A percentile compares a stretch with the other conserved stretches of the same genome.
These are phyloP conservation scores for Spiraea crenata DNA, from an alignment of 331 rosid species.

Conservation along the genomic window DNA sequence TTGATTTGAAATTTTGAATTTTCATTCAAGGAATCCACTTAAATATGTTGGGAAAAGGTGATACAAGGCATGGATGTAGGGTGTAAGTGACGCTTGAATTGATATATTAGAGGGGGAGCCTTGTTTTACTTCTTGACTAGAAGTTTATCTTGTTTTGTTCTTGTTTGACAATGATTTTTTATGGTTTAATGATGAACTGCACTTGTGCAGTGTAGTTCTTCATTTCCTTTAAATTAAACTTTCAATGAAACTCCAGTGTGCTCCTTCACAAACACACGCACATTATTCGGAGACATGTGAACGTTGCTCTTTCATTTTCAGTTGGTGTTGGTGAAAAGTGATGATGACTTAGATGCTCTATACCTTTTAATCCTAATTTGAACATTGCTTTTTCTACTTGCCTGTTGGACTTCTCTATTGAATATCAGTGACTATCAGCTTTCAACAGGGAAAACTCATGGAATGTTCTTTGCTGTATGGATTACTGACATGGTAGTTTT, in stretches of 20 bases:
- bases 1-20: constrained; percentile 1
- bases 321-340: background rate
- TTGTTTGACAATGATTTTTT: background rate
- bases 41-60: background rate
- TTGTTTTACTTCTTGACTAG: background rate
- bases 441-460: background rate
- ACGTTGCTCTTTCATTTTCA: background rate
- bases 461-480: constrained; percentile 11
- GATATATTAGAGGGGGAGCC: background rate
- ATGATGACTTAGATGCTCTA: background rate
- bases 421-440: background rate
- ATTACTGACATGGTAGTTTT: constrained; percentile 21
- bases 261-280: background rate
- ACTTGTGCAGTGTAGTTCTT: background rate
- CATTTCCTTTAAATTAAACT: background rate
- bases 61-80: background rate
- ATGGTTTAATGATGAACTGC: background rate
- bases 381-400: background rate
- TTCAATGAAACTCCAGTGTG: background rate
- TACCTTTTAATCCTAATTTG: background rate
- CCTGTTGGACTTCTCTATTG: background rate
- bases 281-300: background rate
- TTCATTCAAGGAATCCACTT: background rate
- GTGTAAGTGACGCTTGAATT: background rate
- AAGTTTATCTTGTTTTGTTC: background rate